Evolutionary conservation across 371 early-diverging fungal genomes (phyloP).

Genomic region (Mortierella sp.): DNA sequence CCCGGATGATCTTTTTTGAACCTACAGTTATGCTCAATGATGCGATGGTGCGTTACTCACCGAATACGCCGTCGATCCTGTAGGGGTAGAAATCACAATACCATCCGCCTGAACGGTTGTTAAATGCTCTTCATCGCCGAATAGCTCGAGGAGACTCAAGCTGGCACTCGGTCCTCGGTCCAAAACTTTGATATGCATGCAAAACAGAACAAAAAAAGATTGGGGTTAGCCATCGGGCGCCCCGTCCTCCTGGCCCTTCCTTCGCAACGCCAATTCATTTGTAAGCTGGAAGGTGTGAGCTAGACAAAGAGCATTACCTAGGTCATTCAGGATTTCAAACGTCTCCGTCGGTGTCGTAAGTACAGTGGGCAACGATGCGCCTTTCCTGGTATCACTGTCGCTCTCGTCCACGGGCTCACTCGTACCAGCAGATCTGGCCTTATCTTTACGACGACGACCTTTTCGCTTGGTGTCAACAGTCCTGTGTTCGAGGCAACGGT

Average conservation of each 20-base stretch:
- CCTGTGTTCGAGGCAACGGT: slow-evolving; percentile 61
- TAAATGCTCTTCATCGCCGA: slow-evolving; percentile 85
- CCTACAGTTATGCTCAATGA: too few relatives aligned
- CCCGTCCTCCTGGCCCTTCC: background rate
- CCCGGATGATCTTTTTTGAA: too few relatives aligned
- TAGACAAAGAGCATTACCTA: slow-evolving; percentile 54
- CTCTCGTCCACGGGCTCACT: slow-evolving; percentile 16
- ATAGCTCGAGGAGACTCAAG: slow-evolving; percentile 89
- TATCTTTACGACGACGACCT: slow-evolving; percentile 22
- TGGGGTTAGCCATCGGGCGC: background rate
- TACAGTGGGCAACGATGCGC: slow-evolving; percentile 40
- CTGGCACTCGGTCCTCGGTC: slow-evolving; percentile 92
- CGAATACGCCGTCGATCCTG: slow-evolving; percentile 95
- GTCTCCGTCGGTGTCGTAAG: slow-evolving; percentile 55
- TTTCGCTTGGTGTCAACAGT: slow-evolving; percentile 45
- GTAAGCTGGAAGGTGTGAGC: too few relatives aligned
- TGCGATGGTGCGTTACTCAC: too few relatives aligned
- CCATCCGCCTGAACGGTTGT: slow-evolving; percentile 93
- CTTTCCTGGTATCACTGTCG: slow-evolving; percentile 18
- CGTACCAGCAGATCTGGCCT: background rate
- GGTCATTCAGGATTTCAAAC: slow-evolving; percentile 78
- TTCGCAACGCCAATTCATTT: too few relatives aligned
- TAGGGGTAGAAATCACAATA: slow-evolving; percentile 90
- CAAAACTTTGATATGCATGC: slow-evolving; percentile 59
- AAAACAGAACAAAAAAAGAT: background rate